Conservation (phyloP, 164 flowering plant genomes). For the Tetracentron sinense region DNA sequence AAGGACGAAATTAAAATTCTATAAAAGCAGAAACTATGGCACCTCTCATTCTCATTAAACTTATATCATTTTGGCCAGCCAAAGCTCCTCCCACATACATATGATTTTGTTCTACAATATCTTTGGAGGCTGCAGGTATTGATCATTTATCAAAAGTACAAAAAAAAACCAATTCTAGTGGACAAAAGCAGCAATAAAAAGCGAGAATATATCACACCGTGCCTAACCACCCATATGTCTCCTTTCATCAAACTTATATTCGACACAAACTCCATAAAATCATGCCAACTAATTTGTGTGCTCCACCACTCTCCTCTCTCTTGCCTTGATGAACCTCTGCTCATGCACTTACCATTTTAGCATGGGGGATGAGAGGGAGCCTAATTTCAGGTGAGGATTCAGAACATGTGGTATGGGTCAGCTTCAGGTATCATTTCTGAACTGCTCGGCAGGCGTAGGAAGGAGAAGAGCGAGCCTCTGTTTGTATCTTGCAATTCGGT, state of each 20-base stretch:
- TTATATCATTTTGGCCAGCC: background rate
- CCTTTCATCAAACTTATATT: too few species aligned
- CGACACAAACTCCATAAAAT: background rate
- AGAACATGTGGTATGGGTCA: constrained; percentile 19
- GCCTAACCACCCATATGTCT: background rate
- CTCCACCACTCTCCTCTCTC: background rate
- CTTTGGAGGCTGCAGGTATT: background rate
- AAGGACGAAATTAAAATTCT: too few species aligned
- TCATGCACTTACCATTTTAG: background rate
- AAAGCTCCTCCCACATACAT: background rate
- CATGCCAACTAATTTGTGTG: background rate
- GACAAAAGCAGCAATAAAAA: background rate
- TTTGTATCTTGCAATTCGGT: constrained; percentile 69
- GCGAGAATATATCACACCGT: background rate
- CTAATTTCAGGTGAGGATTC: background rate
- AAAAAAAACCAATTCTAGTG: too few species aligned
- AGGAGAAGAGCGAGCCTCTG: constrained; percentile 73
- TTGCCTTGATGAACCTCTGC: background rate
- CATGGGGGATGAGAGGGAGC: background rate
- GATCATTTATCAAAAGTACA: too few species aligned
- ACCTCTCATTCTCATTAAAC: background rate
- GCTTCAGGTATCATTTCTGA: constrained; percentile 42
- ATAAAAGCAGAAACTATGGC: background rate
- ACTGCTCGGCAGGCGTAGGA: constrained; percentile 52
- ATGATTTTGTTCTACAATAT: background rate